A percentile compares a stretch with the other conserved stretches of the same genome.
Conservation (phyloP, 768 basidiomycete species). For the Tephrocybe rancida region DNA sequence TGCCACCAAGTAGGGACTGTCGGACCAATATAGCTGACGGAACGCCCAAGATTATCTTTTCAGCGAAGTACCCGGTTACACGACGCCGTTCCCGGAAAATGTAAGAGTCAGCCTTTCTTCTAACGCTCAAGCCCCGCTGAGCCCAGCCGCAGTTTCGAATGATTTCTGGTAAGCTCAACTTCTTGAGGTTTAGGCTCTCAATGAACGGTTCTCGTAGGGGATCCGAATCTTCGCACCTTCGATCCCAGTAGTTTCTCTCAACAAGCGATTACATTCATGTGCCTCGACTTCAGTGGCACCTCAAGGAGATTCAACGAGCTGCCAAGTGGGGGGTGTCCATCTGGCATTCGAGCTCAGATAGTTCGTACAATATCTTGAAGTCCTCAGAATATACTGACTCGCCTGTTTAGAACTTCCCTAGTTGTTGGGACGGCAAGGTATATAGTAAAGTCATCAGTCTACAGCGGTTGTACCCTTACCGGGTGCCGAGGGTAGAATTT, state of each 20-base stretch:
- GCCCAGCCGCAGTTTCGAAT: constrained; percentile 41
- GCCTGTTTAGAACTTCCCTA: constrained; percentile 26
- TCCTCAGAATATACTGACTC: background rate
- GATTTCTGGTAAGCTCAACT: constrained; percentile 33
- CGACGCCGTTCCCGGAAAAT: constrained; percentile 42
- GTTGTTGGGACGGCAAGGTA: constrained; percentile 39
- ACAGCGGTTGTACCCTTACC: too few species aligned
- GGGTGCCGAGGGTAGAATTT: too few species aligned
- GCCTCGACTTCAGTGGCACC: constrained; percentile 39
- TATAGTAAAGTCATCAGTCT: background rate
- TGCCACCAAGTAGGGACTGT: background rate
- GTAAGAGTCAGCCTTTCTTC: constrained; percentile 18
- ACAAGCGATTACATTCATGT: constrained; percentile 40
- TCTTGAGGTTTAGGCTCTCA: background rate
- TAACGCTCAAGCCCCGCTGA: too few species aligned
- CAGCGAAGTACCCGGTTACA: constrained; percentile 31
- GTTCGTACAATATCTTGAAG: constrained; percentile 21
- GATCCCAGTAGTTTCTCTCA: constrained; percentile 34
- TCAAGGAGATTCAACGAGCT: constrained; percentile 32
- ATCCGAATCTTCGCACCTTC: constrained; percentile 33
- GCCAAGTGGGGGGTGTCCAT: constrained; percentile 32
- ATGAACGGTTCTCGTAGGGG: constrained; percentile 20
- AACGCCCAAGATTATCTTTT: constrained; percentile 34
- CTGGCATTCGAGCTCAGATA: constrained; percentile 38
- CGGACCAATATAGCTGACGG: background rate